phyloP scores from a whole-genome alignment of 441 rosid species.

The Gossypium davidsonii region DNA sequence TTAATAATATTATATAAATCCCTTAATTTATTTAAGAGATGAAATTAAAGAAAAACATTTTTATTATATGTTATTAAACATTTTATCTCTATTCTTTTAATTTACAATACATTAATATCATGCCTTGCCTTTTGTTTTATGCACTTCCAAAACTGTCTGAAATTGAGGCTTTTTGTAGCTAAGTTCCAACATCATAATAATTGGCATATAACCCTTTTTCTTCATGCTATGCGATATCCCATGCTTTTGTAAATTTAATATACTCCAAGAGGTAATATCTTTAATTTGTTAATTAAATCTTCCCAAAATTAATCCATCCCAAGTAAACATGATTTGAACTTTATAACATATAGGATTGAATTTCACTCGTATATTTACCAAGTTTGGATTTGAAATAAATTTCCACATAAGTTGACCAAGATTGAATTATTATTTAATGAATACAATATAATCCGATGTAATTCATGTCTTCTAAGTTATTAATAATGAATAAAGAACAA shows the following conservation, averaged over 20 bases:
- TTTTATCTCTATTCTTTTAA: too few relatives aligned
- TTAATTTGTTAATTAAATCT: not conserved
- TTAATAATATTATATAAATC: too few relatives aligned
- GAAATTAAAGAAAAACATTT: too few relatives aligned
- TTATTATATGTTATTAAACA: too few relatives aligned
- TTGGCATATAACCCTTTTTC: not conserved
- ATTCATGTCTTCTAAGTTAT: not conserved
- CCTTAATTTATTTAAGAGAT: too few relatives aligned
- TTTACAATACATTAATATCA: not conserved
- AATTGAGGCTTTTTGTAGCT: not conserved
- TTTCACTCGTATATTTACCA: not conserved
- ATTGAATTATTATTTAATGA: not conserved
- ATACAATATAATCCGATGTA: not conserved
- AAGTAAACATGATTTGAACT: not conserved
- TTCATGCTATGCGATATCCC: not conserved
- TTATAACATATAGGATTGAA: not conserved
- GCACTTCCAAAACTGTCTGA: not conserved
- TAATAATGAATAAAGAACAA: not conserved
- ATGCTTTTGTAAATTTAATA: not conserved
- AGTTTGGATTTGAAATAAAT: too few relatives aligned
- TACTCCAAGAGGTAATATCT: not conserved
- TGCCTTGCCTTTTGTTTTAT: not conserved
- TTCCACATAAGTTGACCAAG: not conserved
- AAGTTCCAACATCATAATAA: not conserved
- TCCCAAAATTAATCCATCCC: not conserved